A percentile compares a stretch with the other conserved stretches of the same genome.
phyloP scores from a whole-genome alignment of 2,329 filamentous ascomycete species.

The Coniochaeta sp. region DNA sequence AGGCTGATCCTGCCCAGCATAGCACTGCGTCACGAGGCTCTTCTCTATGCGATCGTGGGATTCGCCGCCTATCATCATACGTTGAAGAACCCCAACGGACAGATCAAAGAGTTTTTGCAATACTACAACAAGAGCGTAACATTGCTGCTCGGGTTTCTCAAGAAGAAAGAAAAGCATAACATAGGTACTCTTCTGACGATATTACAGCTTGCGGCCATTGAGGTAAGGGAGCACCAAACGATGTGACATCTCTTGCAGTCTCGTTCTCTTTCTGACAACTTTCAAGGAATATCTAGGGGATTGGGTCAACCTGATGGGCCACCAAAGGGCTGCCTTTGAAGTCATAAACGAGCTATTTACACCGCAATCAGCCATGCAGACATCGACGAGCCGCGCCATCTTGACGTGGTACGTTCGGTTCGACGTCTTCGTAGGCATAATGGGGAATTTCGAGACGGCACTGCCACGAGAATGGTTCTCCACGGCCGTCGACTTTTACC shows the following conservation, averaged over 20 bases:
- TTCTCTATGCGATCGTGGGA: constrained; percentile 79
- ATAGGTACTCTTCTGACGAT: constrained; percentile 78
- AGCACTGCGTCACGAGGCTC: constrained; percentile 66
- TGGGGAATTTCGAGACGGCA: constrained; percentile 69
- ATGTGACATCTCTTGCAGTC: background rate
- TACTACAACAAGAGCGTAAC: constrained; percentile 89
- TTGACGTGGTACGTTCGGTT: constrained; percentile 88
- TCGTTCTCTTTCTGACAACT: constrained; percentile 6
- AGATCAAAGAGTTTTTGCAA: constrained; percentile 72
- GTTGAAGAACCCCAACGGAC: constrained; percentile 60
- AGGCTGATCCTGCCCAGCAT: constrained; percentile 61
- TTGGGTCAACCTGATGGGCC: constrained; percentile 87
- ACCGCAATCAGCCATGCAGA: constrained; percentile 65
- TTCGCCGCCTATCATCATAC: constrained; percentile 86
- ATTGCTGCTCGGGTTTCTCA: constrained; percentile 63
- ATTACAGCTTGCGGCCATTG: constrained; percentile 84
- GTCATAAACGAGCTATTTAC: constrained; percentile 74
- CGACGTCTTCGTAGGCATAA: constrained; percentile 75
- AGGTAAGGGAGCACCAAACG: constrained; percentile 44
- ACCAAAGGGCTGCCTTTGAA: constrained; percentile 82
- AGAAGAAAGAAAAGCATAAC: constrained; percentile 61
- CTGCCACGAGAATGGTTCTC: constrained; percentile 75
- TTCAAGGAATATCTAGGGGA: constrained; percentile 85
- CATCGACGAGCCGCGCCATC: constrained; percentile 62
- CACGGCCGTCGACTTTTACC: constrained; percentile 54